Percentiles rank a stretch among this genome's conserved stretches.
Evolutionary conservation across 768 basidiomycete genomes (phyloP).

Genomic region (Suillus subluteus): DNA sequence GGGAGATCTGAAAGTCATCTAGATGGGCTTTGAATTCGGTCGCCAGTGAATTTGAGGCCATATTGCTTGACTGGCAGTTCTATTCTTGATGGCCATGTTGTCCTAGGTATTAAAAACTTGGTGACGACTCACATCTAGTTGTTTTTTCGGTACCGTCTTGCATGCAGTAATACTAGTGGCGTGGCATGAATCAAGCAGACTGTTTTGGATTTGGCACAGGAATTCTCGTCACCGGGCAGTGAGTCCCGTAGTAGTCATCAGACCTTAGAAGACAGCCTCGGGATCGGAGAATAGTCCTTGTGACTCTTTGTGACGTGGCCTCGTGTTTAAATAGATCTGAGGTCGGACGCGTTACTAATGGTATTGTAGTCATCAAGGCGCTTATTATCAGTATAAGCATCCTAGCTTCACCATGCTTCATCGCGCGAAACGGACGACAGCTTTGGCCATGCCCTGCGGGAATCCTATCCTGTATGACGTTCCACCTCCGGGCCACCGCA

Average conservation of each 20-base stretch:
- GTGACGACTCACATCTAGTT: slow-evolving; percentile 6
- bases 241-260: too few relatives aligned
- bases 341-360: slow-evolving; percentile 2
- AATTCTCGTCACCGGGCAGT: too few relatives aligned
- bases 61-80: not conserved
- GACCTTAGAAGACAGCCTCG: too few relatives aligned
- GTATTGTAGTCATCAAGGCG: not conserved
- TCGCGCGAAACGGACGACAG: not conserved
- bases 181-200: too few relatives aligned
- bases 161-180: too few relatives aligned
- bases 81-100: not conserved
- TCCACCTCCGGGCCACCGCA: not conserved
- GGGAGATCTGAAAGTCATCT: slow-evolving; percentile 12
- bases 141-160: not conserved
- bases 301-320: too few relatives aligned
- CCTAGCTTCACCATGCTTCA: not conserved
- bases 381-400: not conserved
- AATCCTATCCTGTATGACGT: not conserved
- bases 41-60: slow-evolving; percentile 8
- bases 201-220: too few relatives aligned
- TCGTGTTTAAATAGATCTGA: too few relatives aligned
- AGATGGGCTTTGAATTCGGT: slow-evolving; percentile 12
- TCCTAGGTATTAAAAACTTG: not conserved
- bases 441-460: not conserved
- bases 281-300: not conserved